Base-by-base conservation (phyloP, 75 land plant genomes). In the Selaginella moellendorffii region DNA sequence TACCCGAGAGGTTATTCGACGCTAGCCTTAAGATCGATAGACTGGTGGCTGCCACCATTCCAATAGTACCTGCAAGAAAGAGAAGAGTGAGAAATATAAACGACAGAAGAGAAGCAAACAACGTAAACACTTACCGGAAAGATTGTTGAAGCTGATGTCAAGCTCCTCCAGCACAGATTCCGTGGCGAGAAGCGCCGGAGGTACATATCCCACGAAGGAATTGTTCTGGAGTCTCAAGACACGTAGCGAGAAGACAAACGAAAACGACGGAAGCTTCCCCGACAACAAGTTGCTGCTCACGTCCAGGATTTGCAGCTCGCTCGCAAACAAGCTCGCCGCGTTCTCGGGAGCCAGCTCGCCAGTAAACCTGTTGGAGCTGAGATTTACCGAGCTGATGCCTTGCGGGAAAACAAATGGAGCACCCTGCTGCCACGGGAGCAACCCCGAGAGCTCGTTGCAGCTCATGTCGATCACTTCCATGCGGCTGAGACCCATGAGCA, bases 261-360 rank as follows among this genome's bases (percentile, higher is more conserved):
- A 5, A 21, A 56, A 56, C 24, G 59, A 56, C 24, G 59, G 59
- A 9, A 56, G 59, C 59, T 56, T 56, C 59, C 59, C 59, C 5
- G 59, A 21, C 21, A 56, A 19, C n/a, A 19, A 8, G 59, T 56
- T 56, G 59, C 24, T 56, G 59, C 59, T 56, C 8, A 56, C 24
- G 24, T 56, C 59, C 21, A 56, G 59, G 8, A 56, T n/a, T 19
- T 56, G 59, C 59, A 56, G 24, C 8, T 56, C n/a, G 59, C 17
- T 56, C 24, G 21, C 59, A 21, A 56, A 56, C 24, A 56, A 19
- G 59, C 59, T 19, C 24, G 59, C 59, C 21, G 59, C 8, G 24
- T 56, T n/a, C 21, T 56, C 59, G 9, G 59, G 59, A 21, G 59
- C 59, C 8, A 56, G 59, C 23, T 19, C 59, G 9, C 59, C 59